phyloP scores from a whole-genome alignment of 2,329 filamentous ascomycete genomes.

The Fusarium piperis region DNA sequence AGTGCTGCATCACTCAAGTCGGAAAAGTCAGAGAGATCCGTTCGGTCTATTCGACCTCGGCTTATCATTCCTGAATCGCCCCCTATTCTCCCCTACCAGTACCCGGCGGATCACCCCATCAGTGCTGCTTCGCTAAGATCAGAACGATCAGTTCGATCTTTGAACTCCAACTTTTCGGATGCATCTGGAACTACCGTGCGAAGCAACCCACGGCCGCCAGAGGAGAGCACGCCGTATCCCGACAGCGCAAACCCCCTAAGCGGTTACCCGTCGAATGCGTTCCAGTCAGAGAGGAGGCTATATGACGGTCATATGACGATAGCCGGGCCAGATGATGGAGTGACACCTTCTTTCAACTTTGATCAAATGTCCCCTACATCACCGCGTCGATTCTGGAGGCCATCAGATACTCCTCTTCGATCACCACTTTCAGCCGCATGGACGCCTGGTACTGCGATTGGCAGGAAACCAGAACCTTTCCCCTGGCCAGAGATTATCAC shows the following conservation, averaged over 20 bases:
- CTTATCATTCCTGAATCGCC: constrained; percentile 31
- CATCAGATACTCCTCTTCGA: constrained; percentile 22
- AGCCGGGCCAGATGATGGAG: background rate
- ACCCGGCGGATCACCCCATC: background rate
- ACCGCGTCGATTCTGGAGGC: constrained; percentile 23
- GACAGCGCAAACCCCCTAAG: constrained; percentile 34
- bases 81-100: background rate
- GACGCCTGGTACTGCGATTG: constrained; percentile 29
- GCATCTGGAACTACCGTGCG: constrained; percentile 32
- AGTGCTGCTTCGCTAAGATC: constrained; percentile 36
- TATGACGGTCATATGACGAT: constrained; percentile 33
- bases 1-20: constrained; percentile 35
- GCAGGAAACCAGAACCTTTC: constrained; percentile 35
- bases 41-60: no score
- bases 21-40: background rate
- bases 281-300: constrained; percentile 5
- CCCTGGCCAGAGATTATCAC: constrained; percentile 34
- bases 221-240: constrained; percentile 42
- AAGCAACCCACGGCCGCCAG: constrained; percentile 38
- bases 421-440: constrained; percentile 25
- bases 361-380: background rate
- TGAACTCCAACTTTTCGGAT: background rate
- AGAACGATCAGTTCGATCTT: constrained; percentile 21
- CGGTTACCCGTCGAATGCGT: constrained; percentile 31
- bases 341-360: constrained; percentile 14